Conservation (phyloP, 2,329 filamentous ascomycete species). For the Penicillium decumbens region DNA sequence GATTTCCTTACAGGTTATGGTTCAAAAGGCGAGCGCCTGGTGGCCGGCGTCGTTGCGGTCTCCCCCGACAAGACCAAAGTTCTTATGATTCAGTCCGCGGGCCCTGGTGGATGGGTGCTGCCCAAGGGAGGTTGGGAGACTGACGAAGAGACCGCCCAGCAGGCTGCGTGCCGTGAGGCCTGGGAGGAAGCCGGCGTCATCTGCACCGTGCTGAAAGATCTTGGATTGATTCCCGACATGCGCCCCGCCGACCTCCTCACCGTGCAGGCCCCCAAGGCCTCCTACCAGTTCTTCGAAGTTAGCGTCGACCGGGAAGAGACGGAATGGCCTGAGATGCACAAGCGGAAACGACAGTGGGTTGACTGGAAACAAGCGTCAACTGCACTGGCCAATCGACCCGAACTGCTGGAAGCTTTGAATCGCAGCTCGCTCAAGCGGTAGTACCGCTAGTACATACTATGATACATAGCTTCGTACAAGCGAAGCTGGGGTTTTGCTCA, state of each 20-base stretch:
- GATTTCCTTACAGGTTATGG: conserved; percentile 67
- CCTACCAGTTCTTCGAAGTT: conserved; percentile 65
- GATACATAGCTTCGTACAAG: conserved; percentile 1
- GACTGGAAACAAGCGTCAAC: conserved; percentile 76
- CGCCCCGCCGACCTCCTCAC: conserved; percentile 54
- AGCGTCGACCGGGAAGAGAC: conserved; percentile 79
- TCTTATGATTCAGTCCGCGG: conserved; percentile 86
- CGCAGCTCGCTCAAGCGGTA: conserved; percentile 65
- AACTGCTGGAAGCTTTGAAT: conserved; percentile 81
- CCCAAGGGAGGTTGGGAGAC: conserved; percentile 98
- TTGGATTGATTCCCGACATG: conserved; percentile 81
- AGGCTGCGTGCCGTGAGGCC: conserved; percentile 81
- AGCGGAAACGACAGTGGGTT: conserved; percentile 87
- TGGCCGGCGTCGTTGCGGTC: conserved; percentile 89
- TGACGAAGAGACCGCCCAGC: conserved; percentile 81
- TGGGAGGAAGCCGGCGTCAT: conserved; percentile 97
- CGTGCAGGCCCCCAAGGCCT: conserved; percentile 61
- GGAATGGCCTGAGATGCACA: conserved; percentile 91
- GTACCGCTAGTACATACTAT: conserved; percentile 11
- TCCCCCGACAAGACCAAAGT: conserved; percentile 82
- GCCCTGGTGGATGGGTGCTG: conserved; percentile 89
- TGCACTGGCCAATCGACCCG: conserved; percentile 70
- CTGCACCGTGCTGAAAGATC: conserved; percentile 75
- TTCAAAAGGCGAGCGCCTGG: conserved; percentile 83
- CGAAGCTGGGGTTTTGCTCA: conserved; percentile 7